Evolutionary conservation across 176 grass and related monocot species (phyloP).

Genomic region (Eleusine indica): DNA sequence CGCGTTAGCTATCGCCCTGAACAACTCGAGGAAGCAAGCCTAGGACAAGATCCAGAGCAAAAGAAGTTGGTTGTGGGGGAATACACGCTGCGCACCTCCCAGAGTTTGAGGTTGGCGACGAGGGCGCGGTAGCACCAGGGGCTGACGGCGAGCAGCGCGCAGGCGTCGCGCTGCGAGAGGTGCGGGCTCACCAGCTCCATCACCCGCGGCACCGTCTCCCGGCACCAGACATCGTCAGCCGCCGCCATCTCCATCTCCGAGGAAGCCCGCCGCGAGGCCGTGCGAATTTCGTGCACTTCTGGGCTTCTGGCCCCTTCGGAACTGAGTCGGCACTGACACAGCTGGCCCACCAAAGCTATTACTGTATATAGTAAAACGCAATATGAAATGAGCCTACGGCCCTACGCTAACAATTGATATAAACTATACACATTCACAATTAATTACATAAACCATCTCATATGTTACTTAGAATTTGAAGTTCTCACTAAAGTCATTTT

Average conservation of each 20-base stretch:
- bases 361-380: too few species aligned
- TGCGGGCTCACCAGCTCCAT: conserved; percentile 71
- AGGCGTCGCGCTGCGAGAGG: conserved; percentile 66
- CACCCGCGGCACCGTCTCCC: conserved; percentile 63
- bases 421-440: too few species aligned
- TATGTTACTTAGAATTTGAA: too few species aligned
- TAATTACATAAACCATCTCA: too few species aligned
- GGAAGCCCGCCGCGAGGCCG: background rate
- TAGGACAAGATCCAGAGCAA: background rate
- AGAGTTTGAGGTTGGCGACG: conserved; percentile 61
- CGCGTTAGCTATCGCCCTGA: background rate
- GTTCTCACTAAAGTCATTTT: too few species aligned
- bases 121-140: conserved; percentile 78
- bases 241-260: conserved; percentile 38
- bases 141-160: conserved; percentile 65
- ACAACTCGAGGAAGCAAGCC: background rate
- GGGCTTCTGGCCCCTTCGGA: background rate
- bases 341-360: background rate
- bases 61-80: background rate
- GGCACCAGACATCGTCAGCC: conserved; percentile 43
- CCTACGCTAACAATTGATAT: too few species aligned
- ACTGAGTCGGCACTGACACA: background rate
- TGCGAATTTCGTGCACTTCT: background rate
- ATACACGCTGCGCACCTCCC: conserved; percentile 57
- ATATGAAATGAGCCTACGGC: too few species aligned